Percentiles rank a stretch among this genome's conserved stretches.
Conservation (phyloP, 495 filamentous ascomycete species). For the Penicillium bialowiezense region DNA sequence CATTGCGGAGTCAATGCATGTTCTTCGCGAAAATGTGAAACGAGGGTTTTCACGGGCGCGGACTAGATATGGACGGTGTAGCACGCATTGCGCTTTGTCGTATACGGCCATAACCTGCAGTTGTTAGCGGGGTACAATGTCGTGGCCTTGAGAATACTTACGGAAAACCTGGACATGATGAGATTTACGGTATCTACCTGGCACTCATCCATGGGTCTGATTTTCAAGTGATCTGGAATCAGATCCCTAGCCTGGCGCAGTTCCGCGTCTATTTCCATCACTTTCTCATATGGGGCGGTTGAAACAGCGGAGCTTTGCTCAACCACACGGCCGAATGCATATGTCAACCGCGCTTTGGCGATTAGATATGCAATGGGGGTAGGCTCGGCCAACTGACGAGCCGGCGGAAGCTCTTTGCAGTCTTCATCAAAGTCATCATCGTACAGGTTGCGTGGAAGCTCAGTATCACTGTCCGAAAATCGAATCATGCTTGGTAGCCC, state of each 20-base stretch:
- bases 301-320: constrained; percentile 45
- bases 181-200: constrained; percentile 72
- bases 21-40: constrained; percentile 79
- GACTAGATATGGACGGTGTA: constrained; percentile 83
- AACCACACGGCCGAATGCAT: constrained; percentile 60
- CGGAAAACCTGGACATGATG: constrained; percentile 79
- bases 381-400: constrained; percentile 69
- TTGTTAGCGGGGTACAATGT: constrained; percentile 11
- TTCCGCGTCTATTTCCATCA: constrained; percentile 74
- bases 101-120: constrained; percentile 74
- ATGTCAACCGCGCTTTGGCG: constrained; percentile 64
- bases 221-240: constrained; percentile 74
- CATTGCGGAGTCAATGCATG: constrained; percentile 85
- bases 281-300: constrained; percentile 71
- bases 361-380: constrained; percentile 91
- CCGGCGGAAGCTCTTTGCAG: constrained; percentile 70
- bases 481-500: constrained; percentile 90
- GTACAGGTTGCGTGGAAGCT: constrained; percentile 83
- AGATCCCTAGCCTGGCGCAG: constrained; percentile 68
- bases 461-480: constrained; percentile 76
- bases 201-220: constrained; percentile 74
- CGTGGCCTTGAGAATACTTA: constrained; percentile 15
- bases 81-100: constrained; percentile 80
- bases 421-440: constrained; percentile 90
- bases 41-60: constrained; percentile 74